A percentile compares a stretch with the other conserved stretches of the same genome.
phyloP scores from a whole-genome alignment of 495 filamentous ascomycete species.

The Aeminium ludgeri region DNA sequence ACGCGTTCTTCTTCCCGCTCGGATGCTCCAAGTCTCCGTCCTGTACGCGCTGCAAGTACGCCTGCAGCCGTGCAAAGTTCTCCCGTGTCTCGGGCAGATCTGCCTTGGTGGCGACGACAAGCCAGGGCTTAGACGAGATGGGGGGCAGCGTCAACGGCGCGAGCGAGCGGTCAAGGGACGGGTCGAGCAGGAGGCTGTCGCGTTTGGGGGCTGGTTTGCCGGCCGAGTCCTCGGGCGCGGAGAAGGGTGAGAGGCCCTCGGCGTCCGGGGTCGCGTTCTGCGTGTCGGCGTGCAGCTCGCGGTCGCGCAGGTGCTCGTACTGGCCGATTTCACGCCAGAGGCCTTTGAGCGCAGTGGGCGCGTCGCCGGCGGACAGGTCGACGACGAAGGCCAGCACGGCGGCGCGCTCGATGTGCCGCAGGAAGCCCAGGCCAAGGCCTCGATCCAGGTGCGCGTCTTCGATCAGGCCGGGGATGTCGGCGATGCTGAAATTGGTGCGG shows the following conservation, averaged over 20 bases:
- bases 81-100: constrained; percentile 64
- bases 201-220: not conserved
- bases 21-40: constrained; percentile 48
- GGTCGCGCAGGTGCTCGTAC: constrained; percentile 59
- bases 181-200: constrained; percentile 4
- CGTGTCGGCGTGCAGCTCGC: constrained; percentile 33
- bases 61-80: constrained; percentile 52
- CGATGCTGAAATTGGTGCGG: constrained; percentile 73
- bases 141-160: constrained; percentile 32
- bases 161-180: constrained; percentile 7
- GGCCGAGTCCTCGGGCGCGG: constrained; percentile 4
- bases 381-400: constrained; percentile 85
- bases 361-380: constrained; percentile 65
- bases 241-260: constrained; percentile 9
- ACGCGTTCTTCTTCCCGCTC: constrained; percentile 46
- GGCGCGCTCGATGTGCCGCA: constrained; percentile 87
- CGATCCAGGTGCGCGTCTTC: constrained; percentile 82
- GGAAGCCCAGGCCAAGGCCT: constrained; percentile 77
- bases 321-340: constrained; percentile 80
- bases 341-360: constrained; percentile 54
- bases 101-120: constrained; percentile 90
- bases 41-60: constrained; percentile 47
- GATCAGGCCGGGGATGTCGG: constrained; percentile 88
- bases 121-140: constrained; percentile 84
- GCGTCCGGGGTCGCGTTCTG: constrained; percentile 26